phyloP scores from a whole-genome alignment of 2,329 filamentous ascomycete genomes.

The Byssoonygena ceratinophila region DNA sequence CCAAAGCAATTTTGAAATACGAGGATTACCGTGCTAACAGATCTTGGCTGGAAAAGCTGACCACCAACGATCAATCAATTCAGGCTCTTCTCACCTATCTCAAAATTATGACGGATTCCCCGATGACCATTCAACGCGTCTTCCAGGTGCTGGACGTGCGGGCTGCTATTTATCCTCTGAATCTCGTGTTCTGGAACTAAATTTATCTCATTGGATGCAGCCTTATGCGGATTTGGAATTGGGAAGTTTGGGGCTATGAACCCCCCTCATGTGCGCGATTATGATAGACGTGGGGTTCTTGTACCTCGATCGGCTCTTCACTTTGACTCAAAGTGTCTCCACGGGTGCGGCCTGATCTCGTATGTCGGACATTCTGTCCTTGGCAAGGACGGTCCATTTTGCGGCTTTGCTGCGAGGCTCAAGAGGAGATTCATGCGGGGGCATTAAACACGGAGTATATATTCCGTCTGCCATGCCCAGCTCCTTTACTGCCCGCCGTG shows the following conservation, averaged over 20 bases:
- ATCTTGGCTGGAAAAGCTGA: no score
- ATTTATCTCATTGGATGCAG: background rate
- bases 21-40: no score
- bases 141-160: background rate
- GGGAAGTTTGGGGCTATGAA: background rate
- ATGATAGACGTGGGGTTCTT: background rate
- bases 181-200: background rate
- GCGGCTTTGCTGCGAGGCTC: background rate
- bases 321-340: background rate
- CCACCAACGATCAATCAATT: no score
- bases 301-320: background rate
- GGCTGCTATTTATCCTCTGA: background rate
- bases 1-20: no score
- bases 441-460: no score
- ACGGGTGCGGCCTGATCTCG: background rate
- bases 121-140: no score
- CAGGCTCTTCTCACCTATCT: no score
- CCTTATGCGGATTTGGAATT: no score
- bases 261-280: background rate
- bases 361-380: background rate
- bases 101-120: no score
- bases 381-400: background rate
- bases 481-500: background rate
- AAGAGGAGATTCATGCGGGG: no score
- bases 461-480: background rate